Evolutionary conservation across 805 yeast genomes (phyloP).

Genomic region (Candida wancherniae): DNA sequence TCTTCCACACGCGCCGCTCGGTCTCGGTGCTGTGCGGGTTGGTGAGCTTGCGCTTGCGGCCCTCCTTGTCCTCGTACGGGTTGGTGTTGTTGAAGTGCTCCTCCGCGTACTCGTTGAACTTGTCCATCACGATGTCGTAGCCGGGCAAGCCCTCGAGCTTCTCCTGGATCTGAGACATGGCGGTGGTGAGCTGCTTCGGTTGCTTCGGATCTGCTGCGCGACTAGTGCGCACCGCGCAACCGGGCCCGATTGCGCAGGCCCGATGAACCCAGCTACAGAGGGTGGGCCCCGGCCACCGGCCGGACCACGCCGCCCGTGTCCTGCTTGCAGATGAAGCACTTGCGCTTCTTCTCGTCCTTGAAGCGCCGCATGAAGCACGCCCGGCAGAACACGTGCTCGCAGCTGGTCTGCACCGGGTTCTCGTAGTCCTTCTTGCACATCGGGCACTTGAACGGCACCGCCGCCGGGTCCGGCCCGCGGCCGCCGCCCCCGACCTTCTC

Average conservation of each 20-base stretch:
- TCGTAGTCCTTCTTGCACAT: constrained; percentile 54
- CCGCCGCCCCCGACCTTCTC: constrained; percentile 33
- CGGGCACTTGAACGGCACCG: constrained; percentile 55
- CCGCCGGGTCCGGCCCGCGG: constrained; percentile 4
- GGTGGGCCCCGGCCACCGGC: constrained; percentile 41
- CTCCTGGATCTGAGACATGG: constrained; percentile 14
- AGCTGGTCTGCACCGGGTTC: constrained; percentile 52
- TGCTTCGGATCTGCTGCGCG: too few relatives aligned
- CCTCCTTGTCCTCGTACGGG: constrained; percentile 62
- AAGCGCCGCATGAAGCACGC: constrained; percentile 49
- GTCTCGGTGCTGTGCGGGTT: constrained; percentile 38
- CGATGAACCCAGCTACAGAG: too few relatives aligned
- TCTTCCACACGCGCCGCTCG: constrained; percentile 68
- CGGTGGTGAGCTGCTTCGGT: background rate
- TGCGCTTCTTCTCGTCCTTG: constrained; percentile 32
- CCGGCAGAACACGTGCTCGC: constrained; percentile 64
- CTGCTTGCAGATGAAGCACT: constrained; percentile 54
- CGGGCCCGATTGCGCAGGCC: too few relatives aligned
- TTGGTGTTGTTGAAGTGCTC: constrained; percentile 60
- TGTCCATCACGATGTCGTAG: constrained; percentile 49
- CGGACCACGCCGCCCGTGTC: constrained; percentile 58
- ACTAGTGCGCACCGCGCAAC: too few relatives aligned
- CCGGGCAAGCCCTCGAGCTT: constrained; percentile 43
- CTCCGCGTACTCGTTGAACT: constrained; percentile 63
- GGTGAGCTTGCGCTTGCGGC: constrained; percentile 52